A percentile compares a stretch with the other conserved stretches of the same genome.
Conservation (phyloP, 345 rosid genomes). For the Gossypium longicalyx region DNA sequence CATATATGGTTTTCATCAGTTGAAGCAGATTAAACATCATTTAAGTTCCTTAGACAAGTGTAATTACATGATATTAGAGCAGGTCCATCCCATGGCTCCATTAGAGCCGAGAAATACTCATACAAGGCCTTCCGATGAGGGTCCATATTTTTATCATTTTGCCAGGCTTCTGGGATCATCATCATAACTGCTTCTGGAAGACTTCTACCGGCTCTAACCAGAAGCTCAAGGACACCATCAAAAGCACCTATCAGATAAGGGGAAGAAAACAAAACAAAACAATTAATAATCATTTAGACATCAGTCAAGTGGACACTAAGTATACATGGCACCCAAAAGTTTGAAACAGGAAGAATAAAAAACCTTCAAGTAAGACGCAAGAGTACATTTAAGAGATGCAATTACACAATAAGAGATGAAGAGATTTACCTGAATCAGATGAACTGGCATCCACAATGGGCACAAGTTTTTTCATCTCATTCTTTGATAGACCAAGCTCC, state of each 20-base stretch:
- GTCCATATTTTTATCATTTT: conserved; percentile 95
- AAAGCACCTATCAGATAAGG: conserved; percentile 61
- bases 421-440: conserved; percentile 79
- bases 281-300: not conserved
- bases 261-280: not conserved
- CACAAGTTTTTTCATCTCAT: conserved; percentile 86
- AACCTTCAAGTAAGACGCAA: not conserved
- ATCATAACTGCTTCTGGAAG: conserved; percentile 99
- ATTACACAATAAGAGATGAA: not conserved
- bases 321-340: not conserved
- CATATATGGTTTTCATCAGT: conserved; percentile 20
- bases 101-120: conserved; percentile 83
- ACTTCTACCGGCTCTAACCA: conserved; percentile 63
- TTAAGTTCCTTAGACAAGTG: not conserved
- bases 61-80: conserved; percentile 94
- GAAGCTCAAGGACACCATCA: conserved; percentile 99
- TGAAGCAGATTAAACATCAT: not conserved
- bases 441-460: conserved; percentile 98
- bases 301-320: not conserved
- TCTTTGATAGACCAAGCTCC: conserved; percentile 86
- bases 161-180: conserved; percentile 99
- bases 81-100: conserved; percentile 99
- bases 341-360: not conserved
- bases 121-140: conserved; percentile 73
- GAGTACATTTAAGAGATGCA: not conserved